Evolutionary conservation across 2,329 filamentous ascomycete genomes (phyloP), one percentile per base, ranked within the genome.

Genomic region (Phialemoniopsis sp.): DNA sequence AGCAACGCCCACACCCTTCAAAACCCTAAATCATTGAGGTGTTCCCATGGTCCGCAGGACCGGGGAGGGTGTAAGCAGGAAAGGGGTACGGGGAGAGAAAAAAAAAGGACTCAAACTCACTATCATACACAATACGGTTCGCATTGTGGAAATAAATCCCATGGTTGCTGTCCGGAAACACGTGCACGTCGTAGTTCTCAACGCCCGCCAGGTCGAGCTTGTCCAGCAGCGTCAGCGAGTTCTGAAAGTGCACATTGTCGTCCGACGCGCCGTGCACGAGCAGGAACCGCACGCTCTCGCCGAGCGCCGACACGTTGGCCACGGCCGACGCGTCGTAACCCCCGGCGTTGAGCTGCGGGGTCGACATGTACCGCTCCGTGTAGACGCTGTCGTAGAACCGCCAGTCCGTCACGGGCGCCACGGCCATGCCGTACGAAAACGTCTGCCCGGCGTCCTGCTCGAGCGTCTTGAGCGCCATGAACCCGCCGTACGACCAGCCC

Each of bases 361-460:
- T 95, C 56, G 90, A 85, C 94, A 98, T 98, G 66, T 97, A 98
- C 29, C 93, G 82, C 65, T 96, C 90, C 0, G 90, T 94, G 68
- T 96, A 96, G 53, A 96, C 83, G 43, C 82, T 87, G 65, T 96
- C 87, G 65, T 98, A 98, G 64, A 86, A 95, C 41, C 86, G 78
- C 93, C 93, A 98, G 63, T 98, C 90, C 0, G 91, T 97, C n/a
- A 98, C 93, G 14, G 93, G 93, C 2, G 93, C 93, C 37, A 98
- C 94, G 7, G 94, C 89, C 87, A 98, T 95, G 51, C 93, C 94
- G 60, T 98, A 98, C 47, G 83, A 83, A 68, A 96, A 98, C 0
- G 90, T 97, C 56, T 80, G 61, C 5, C 94, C 93, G 8, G 80
- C 91, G 58, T 98, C 93, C 45, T 80, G 77, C 69, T 98, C 93